A percentile compares a stretch with the other conserved stretches of the same genome.
Evolutionary conservation across 495 filamentous ascomycete genomes (phyloP).

Genomic region (Aspergillus conjunctus): DNA sequence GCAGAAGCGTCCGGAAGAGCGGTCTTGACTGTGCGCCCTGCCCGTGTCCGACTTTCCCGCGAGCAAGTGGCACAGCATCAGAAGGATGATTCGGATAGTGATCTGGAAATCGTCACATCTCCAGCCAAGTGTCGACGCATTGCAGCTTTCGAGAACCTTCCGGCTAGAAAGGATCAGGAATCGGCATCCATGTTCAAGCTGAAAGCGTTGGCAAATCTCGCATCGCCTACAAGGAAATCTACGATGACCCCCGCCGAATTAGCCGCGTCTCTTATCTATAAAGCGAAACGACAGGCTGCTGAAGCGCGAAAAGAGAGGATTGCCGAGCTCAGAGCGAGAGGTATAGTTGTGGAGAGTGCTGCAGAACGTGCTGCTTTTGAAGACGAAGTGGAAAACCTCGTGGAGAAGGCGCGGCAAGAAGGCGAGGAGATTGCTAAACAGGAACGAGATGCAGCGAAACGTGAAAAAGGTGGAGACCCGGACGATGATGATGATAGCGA

Average conservation of each 20-base stretch:
- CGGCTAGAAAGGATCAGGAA: slow-evolving; percentile 58
- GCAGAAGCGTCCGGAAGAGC: slow-evolving; percentile 15
- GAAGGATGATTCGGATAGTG: slow-evolving; percentile 63
- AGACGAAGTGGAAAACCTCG: slow-evolving; percentile 80
- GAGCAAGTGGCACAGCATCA: slow-evolving; percentile 43
- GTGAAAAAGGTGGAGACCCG: slow-evolving; percentile 65
- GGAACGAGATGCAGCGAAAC: slow-evolving; percentile 72
- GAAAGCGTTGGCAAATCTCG: slow-evolving; percentile 73
- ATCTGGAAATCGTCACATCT: slow-evolving; percentile 62
- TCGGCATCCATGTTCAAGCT: slow-evolving; percentile 66
- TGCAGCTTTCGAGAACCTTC: slow-evolving; percentile 70
- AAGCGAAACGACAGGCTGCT: slow-evolving; percentile 78
- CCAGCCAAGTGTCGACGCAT: slow-evolving; percentile 45
- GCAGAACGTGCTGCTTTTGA: slow-evolving; percentile 83
- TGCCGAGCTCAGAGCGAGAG: slow-evolving; percentile 72
- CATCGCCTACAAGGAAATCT: slow-evolving; percentile 57
- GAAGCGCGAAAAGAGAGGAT: slow-evolving; percentile 77
- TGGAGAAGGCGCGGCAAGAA: slow-evolving; percentile 81
- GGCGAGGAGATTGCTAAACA: slow-evolving; percentile 74
- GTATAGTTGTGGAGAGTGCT: slow-evolving; percentile 78
- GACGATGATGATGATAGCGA: slow-evolving; percentile 41
- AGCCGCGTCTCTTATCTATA: slow-evolving; percentile 63
- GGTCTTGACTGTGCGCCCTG: slow-evolving; percentile 31
- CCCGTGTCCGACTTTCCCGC: slow-evolving; percentile 43
- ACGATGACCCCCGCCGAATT: slow-evolving; percentile 71